Conservation (phyloP, 225 moss, liverwort and hornwort genomes). For the Marchantia paleacea region DNA sequence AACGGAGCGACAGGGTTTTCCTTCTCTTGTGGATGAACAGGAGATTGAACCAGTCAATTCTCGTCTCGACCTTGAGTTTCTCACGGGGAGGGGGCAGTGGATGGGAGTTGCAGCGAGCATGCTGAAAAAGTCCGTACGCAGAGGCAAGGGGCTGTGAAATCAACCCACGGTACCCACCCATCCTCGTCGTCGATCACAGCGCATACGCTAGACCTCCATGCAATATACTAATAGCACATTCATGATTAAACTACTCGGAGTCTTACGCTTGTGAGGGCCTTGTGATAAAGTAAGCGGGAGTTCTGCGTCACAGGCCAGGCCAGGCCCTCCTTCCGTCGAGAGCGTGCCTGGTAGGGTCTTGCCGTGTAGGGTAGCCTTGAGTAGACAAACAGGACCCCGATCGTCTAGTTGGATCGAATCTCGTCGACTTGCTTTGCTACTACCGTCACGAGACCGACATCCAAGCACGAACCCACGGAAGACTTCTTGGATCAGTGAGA, state of each 20-base stretch:
- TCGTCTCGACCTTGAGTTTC: background rate
- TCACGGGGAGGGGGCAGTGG: background rate
- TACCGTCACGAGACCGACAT: constrained; percentile 10
- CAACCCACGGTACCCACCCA: too few relatives aligned
- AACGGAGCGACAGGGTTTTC: background rate
- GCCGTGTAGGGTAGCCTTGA: background rate
- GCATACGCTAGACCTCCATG: background rate
- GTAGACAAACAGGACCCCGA: background rate
- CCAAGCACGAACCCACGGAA: constrained; percentile 9
- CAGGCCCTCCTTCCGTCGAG: background rate
- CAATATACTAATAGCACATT: constrained; percentile 1
- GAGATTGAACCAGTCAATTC: background rate
- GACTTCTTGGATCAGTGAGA: background rate
- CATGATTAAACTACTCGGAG: background rate
- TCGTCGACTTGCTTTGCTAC: constrained; percentile 8
- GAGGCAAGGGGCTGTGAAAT: background rate
- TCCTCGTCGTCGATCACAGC: background rate
- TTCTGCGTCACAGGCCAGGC: background rate
- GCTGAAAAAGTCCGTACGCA: background rate
- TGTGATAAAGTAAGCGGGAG: background rate
- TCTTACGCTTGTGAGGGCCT: background rate
- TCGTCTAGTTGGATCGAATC: background rate
- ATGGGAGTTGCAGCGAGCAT: background rate
- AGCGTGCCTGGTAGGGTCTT: constrained; percentile 3
- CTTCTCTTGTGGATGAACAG: background rate